Conservation (phyloP, 164 flowering plant species). For the Vitis riparia region DNA sequence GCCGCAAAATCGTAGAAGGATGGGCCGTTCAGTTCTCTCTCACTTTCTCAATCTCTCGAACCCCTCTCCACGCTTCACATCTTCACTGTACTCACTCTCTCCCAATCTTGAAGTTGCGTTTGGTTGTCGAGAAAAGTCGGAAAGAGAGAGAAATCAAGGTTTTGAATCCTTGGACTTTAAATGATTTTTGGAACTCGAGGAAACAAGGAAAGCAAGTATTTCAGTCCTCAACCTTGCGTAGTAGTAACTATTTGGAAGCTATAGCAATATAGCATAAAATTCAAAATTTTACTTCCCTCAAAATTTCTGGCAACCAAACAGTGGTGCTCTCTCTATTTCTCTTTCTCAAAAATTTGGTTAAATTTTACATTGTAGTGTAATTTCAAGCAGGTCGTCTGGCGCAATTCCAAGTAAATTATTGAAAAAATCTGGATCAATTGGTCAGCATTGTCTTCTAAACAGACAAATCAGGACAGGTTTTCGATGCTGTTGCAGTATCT, state of each 20-base stretch:
- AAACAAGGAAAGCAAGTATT: too few species aligned
- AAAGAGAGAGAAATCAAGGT: too few species aligned
- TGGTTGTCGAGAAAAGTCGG: too few species aligned
- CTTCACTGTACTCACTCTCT: slow-evolving; percentile 31
- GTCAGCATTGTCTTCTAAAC: background rate
- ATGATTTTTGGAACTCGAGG: too few species aligned
- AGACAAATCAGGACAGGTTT: slow-evolving; percentile 8
- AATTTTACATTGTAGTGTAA: background rate
- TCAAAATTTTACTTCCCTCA: too few species aligned
- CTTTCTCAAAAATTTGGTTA: background rate
- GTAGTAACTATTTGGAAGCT: too few species aligned
- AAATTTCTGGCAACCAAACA: too few species aligned
- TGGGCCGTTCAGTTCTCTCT: slow-evolving; percentile 53
- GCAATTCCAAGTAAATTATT: slow-evolving; percentile 11
- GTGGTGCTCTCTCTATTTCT: background rate
- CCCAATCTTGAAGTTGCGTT: slow-evolving; percentile 5
- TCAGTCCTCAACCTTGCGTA: too few species aligned
- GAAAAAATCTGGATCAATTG: slow-evolving; percentile 2
- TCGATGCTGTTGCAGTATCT: slow-evolving; percentile 37
- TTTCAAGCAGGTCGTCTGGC: slow-evolving; percentile 16
- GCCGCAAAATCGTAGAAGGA: slow-evolving; percentile 8
- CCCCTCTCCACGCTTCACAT: slow-evolving; percentile 36
- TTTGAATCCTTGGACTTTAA: too few species aligned
- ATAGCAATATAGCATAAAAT: too few species aligned
- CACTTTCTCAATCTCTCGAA: slow-evolving; percentile 44